Base-by-base conservation (phyloP, 169 alveolate species). In the Plasmodium adleri region DNA sequence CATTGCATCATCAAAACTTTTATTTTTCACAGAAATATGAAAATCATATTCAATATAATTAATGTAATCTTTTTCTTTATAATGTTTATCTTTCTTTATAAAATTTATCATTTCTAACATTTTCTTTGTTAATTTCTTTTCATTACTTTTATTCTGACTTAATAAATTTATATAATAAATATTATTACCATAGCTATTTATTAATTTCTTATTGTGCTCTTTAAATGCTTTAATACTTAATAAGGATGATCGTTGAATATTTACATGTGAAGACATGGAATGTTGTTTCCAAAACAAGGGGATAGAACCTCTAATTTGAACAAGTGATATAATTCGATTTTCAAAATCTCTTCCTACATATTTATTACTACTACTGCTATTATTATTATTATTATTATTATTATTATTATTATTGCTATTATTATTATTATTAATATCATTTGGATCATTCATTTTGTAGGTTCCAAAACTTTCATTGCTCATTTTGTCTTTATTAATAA, bases 291-390 rank as follows among this genome's bases (percentile, higher is more conserved):
- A 98, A 52, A 96, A 83, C 43, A 97, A 76, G 0, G 99, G 99
- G 49, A 98, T 97, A 3, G 99, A 97, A 6, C 99, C 99, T 87
- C 99, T 96, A 24, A 97, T 95, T 92, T 97, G 98, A 15, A 97
- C 97, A 86, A 95, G 96, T 28, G 99, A 95, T 45, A 95, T 95
- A n/a, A 98, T 92, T 43, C 95, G 88, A 39, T 89, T 88, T 4
- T 94, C 92, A 45, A 95, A 91, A 13, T 92, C 88, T n/a, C 75
- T 67, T 39, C 94, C 94, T 5, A 89, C 93, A 6, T 95, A 75
- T 22, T 39, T 56, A 17, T 28, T 15, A 8, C n/a, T 45, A 12
- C 45, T 32, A 3, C 28, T 26, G 1, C 56, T 8, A 20, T 4
- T 26, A 32, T 20, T 52, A 12, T 49, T 68, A n/a, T 3, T 9